A percentile compares a stretch with the other conserved stretches of the same genome.
phyloP scores from a whole-genome alignment of 2,329 filamentous ascomycete species.

The Apiospora rasikravindrae region DNA sequence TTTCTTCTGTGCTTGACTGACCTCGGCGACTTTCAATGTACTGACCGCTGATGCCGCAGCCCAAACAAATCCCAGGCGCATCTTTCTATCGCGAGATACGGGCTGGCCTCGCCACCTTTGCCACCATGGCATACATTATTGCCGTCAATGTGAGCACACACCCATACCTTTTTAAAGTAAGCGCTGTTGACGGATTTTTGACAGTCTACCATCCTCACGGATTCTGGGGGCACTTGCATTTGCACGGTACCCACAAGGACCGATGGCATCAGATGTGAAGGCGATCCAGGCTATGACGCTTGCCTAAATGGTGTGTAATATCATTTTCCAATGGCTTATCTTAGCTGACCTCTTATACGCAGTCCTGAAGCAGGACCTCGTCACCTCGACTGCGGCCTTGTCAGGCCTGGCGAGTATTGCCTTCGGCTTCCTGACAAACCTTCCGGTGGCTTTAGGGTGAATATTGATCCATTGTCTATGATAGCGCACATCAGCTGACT shows the following conservation, averaged over 20 bases:
- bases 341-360: neutral
- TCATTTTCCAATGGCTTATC: too few species aligned
- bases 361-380: conserved; percentile 75
- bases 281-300: conserved; percentile 46
- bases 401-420: conserved; percentile 75
- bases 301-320: conserved; percentile 52
- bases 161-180: neutral
- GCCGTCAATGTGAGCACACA: conserved; percentile 64
- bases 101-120: conserved; percentile 80
- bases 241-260: conserved; percentile 50
- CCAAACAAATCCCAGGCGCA: conserved; percentile 68
- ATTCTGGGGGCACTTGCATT: conserved; percentile 78
- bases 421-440: conserved; percentile 82
- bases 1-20: neutral
- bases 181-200: neutral
- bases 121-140: conserved; percentile 87
- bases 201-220: conserved; percentile 73
- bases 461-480: conserved; percentile 32
- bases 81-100: conserved; percentile 80
- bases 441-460: conserved; percentile 78
- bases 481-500: neutral
- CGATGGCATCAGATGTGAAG: conserved; percentile 39
- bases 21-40: too few species aligned
- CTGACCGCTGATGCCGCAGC: conserved; percentile 47
- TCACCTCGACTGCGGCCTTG: conserved; percentile 84